Evolutionary conservation across 1,139 yeast genomes (phyloP).

Genomic region (Suhomyces choctaworum): DNA sequence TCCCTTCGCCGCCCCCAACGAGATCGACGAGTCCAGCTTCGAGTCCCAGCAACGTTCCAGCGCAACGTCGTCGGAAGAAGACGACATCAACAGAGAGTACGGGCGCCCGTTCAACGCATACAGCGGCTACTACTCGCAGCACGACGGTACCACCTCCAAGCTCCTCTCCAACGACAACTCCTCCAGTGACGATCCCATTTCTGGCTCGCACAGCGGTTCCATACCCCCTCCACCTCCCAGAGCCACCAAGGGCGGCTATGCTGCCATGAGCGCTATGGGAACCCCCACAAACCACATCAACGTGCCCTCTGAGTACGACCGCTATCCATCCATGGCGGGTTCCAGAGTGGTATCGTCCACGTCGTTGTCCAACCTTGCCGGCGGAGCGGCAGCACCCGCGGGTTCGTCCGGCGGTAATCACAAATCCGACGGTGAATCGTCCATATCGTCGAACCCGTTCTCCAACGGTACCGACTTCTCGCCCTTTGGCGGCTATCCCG

Average conservation of each 20-base stretch:
- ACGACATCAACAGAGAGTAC: constrained; percentile 24
- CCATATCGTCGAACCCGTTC: constrained; percentile 17
- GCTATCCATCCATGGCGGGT: constrained; percentile 56
- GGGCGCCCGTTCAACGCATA: constrained; percentile 47
- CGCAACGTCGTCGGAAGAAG: constrained; percentile 21
- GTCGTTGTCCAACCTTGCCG: constrained; percentile 27
- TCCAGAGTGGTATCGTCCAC: constrained; percentile 50
- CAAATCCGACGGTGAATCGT: constrained; percentile 16
- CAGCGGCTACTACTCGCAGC: constrained; percentile 45
- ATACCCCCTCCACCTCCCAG: constrained; percentile 9
- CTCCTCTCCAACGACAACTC: constrained; percentile 33
- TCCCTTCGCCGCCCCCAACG: constrained; percentile 18
- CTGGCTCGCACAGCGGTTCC: constrained; percentile 4
- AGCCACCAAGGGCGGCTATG: constrained; percentile 4
- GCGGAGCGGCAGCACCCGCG: constrained; percentile 20
- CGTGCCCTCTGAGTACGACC: constrained; percentile 56
- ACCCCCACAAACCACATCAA: constrained; percentile 21
- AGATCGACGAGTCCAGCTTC: constrained; percentile 16
- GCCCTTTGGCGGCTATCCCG: constrained; percentile 37
- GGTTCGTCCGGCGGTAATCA: constrained; percentile 14
- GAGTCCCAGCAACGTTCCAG: constrained; percentile 18
- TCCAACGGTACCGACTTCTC: constrained; percentile 20
- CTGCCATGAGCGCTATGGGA: constrained; percentile 7
- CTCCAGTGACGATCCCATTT: constrained; percentile 22
- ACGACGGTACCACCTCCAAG: constrained; percentile 43